Evolutionary conservation across 441 rosid genomes (phyloP), one percentile per base, ranked within the genome.

Genomic region (Gossypium lobatum): DNA sequence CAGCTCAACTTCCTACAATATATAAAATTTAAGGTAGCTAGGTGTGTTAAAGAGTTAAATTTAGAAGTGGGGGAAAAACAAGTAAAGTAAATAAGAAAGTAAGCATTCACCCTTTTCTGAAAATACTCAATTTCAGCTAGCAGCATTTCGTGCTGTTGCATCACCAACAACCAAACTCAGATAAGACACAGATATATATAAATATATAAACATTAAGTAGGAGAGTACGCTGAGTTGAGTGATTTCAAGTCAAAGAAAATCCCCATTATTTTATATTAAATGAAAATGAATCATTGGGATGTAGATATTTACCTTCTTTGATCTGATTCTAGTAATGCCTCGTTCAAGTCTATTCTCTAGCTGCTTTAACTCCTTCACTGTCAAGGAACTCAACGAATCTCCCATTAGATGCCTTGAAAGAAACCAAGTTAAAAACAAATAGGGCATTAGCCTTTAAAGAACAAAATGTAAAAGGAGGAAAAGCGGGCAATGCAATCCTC

Each of bases 261-360:
- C 37, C 37, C 37, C 37, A 4, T 31, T 1, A 4, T 28, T 28
- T 28, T 28, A 28, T 28, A 28, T 28, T 28, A 28, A 28, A 28
- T 28, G 34, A 28, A 31, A 31, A 31, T 5, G 37, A 31, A 31
- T 31, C 37, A 31, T 31, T 31, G 37, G 37, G 37, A 5, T 5
- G 37, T 31, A 31, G 4, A 31, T 4, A 31, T 31, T 59, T 86
- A 93, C 99, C 93, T 95, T 95, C 86, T 95, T 95, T 64, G 99
- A 90, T 75, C 98, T 90, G 81, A 95, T 93, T 77, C 98, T 83
- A 1, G 93, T 82, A 63, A 95, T 86, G 77, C 98, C 98, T 59
- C 95, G 85, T 76, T 95, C 99, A 69, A 95, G 96, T 80, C 95
- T 90, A 57, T 89, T 91, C 84, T 95, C 99, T 68, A 95, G 84